phyloP scores from a whole-genome alignment of 2,329 filamentous ascomycete species.

The Nemania sp. region DNA sequence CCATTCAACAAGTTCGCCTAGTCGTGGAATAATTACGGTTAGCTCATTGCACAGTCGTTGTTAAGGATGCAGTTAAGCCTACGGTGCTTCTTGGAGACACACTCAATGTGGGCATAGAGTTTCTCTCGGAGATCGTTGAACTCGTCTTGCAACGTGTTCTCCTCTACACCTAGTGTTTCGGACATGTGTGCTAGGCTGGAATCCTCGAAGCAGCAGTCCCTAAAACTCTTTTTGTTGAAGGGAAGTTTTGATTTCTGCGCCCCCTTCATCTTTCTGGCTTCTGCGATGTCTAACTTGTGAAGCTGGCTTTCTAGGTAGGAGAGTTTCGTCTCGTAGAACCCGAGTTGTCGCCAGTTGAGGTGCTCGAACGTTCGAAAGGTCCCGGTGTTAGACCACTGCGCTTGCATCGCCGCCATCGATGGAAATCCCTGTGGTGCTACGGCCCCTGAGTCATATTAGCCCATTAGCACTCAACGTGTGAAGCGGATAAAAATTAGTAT shows the following conservation, averaged over 20 bases:
- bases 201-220: conserved; percentile 26
- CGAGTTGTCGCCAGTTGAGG: conserved; percentile 28
- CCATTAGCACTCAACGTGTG: neutral
- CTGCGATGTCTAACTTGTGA: conserved; percentile 34
- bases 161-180: neutral
- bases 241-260: conserved; percentile 34
- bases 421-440: conserved; percentile 28
- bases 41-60: neutral
- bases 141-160: conserved; percentile 23
- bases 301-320: conserved; percentile 34
- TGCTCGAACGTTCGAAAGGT: conserved; percentile 36
- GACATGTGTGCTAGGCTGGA: conserved; percentile 17
- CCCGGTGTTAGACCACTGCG: conserved; percentile 35
- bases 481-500: neutral
- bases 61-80: neutral
- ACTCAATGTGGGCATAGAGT: conserved; percentile 17
- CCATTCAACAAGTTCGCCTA: conserved; percentile 16
- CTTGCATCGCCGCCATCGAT: conserved; percentile 32
- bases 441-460: conserved; percentile 10
- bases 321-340: conserved; percentile 36
- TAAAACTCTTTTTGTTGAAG: conserved; percentile 39
- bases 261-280: conserved; percentile 14
- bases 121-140: conserved; percentile 34
- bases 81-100: conserved; percentile 37
- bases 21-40: neutral